Percentiles rank a stretch among this genome's conserved stretches.
phyloP scores from a whole-genome alignment of 1,139 yeast genomes.

The Eremothecium coryli region DNA sequence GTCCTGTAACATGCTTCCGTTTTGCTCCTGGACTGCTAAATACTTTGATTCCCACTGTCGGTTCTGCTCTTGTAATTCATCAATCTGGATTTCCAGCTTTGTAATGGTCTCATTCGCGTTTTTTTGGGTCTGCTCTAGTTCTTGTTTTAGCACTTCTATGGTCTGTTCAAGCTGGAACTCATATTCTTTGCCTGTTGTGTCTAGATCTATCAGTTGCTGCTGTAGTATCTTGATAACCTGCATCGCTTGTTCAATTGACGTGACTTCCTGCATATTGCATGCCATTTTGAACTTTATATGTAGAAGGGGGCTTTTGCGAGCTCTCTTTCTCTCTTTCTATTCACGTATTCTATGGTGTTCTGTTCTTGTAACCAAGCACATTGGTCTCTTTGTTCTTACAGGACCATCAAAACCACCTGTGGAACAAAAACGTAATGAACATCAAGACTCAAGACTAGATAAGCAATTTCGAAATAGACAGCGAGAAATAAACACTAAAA shows the following conservation, averaged over 20 bases:
- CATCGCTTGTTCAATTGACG: constrained; percentile 9
- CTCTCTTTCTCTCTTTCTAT: too few species aligned
- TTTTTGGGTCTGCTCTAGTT: constrained; percentile 3
- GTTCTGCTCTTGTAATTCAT: constrained; percentile 20
- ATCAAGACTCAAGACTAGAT: too few species aligned
- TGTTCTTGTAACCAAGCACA: too few species aligned
- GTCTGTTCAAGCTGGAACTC: constrained; percentile 16
- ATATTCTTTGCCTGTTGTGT: constrained; percentile 15
- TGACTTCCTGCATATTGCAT: constrained; percentile 2
- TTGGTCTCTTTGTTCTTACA: too few species aligned
- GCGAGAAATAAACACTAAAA: too few species aligned
- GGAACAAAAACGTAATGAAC: too few species aligned
- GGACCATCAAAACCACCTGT: too few species aligned
- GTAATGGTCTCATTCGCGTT: constrained; percentile 9
- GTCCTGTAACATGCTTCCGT: constrained; percentile 15
- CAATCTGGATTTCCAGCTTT: constrained; percentile 12
- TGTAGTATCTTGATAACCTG: constrained; percentile 12
- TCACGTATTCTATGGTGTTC: too few species aligned
- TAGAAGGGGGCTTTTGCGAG: too few species aligned
- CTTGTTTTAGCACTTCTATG: constrained; percentile 12
- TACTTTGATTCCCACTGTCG: constrained; percentile 16
- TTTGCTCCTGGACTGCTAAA: constrained; percentile 15
- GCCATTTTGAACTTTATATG: too few species aligned
- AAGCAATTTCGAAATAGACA: too few species aligned
- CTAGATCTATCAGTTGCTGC: constrained; percentile 18